Evolutionary conservation across 495 filamentous ascomycete species (phyloP), one percentile per base, ranked within the genome.

Genomic region (Cercophora newfieldiana): DNA sequence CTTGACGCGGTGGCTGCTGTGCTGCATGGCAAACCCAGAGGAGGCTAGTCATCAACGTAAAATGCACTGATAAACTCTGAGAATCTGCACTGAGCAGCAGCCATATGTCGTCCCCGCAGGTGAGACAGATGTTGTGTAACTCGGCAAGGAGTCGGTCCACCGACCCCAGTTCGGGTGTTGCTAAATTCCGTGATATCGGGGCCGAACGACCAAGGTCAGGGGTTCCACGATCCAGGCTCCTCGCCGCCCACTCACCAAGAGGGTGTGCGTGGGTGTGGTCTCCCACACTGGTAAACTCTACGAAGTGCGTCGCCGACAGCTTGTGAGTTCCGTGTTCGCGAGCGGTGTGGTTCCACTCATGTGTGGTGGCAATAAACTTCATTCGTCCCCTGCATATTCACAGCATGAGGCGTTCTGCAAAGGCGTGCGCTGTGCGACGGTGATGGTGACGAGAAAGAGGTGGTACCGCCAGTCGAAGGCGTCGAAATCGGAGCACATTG

Each of bases 121-220:
- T 21, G 18, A 60, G 44, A 22, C 19, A 61, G 44, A 48, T 28
- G 37, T 28, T 61, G 59, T 61, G 59, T 29, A 50, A 61, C 61
- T 48, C 61, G 49, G 49, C 3, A 48, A n/a, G 47, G 21, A 21
- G 48, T 51, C 16, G 44, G 33, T 16, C 14, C 22, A 28, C 61
- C 48, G 19, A 54, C 48, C 55, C 28, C 50, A 54, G 28, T 26
- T 25, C 29, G 26, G n/a, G 49, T 28, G 47, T 31, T 54, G 22
- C 8, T n/a, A 62, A 29, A 24, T 47, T 24, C 37, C 14, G 60
- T 33, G 60, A 31, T 31, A 30, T 44, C 26, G 12, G 24, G 12
- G 22, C 44, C 37, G 19, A 53, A 62, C 19, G 28, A 48, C 37
- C 37, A 8, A 44, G 37, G 37, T 14, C 37, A 44, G 37, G 37